A percentile compares a stretch with the other conserved stretches of the same genome.
These are phyloP conservation scores for Starmerella davenportii DNA, from an alignment of 805 yeast genomes.

Conservation along the genomic window DNA sequence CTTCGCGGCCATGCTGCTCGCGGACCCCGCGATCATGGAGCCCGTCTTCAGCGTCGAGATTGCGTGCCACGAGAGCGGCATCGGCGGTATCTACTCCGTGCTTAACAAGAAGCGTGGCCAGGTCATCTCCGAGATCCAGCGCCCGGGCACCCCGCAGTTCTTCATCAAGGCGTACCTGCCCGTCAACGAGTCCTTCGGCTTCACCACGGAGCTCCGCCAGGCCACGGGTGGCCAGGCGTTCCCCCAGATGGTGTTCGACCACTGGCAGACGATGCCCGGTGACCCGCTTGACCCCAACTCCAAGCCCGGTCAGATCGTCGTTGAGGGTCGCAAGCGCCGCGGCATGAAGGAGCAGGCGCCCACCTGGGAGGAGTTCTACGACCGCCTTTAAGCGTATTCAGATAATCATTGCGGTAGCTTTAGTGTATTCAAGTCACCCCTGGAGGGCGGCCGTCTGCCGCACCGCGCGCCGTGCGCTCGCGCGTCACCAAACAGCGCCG, in stretches of 20 bases:
- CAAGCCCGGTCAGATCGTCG: conserved; percentile 49
- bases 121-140: conserved; percentile 97
- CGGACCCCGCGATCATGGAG: conserved; percentile 98
- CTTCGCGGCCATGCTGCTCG: conserved; percentile 93
- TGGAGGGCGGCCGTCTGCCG: too few species aligned
- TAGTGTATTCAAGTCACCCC: too few species aligned
- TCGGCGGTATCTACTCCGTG: conserved; percentile 99
- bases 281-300: conserved; percentile 78
- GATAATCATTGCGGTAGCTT: too few species aligned
- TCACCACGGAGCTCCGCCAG: conserved; percentile 98
- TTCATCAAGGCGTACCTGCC: conserved; percentile 99
- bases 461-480: too few species aligned
- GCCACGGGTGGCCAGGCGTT: conserved; percentile 99
- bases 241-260: conserved; percentile 99
- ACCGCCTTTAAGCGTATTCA: conserved; percentile 26
- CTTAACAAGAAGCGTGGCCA: conserved; percentile 97
- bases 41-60: conserved; percentile 98
- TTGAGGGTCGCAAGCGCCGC: conserved; percentile 74
- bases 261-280: conserved; percentile 83
- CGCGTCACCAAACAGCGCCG: too few species aligned
- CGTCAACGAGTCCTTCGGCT: conserved; percentile 99
- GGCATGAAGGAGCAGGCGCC: conserved; percentile 96
- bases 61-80: conserved; percentile 98
- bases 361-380: conserved; percentile 97
- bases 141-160: conserved; percentile 99